Evolutionary conservation across 306 rosid genomes (phyloP), one percentile per base, ranked within the genome.

Genomic region (Leucaena leucocephala): DNA sequence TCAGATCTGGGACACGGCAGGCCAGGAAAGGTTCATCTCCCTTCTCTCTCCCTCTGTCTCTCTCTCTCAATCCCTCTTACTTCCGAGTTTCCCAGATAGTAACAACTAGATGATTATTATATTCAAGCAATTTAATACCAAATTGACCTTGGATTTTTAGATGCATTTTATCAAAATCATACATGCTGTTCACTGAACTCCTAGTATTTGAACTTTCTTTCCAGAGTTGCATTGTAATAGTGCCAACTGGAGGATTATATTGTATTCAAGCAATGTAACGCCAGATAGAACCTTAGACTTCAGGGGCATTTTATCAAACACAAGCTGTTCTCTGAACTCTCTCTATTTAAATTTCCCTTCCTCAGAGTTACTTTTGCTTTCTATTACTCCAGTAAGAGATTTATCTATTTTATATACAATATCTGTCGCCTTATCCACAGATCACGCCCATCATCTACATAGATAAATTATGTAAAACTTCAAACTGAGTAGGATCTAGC

Each of bases 1-100:
- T 16, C 97, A 93, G 97, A 93, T 93, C 98, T 93, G 98, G 98
- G 98, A 93, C 65, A 93, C 98, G 80, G 98, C 98, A 74, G 98
- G 97, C 77, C 98, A 93, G 87, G 98, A 93, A 88, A 93, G 97
- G 98, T 89, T 80, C 54, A 7, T 57, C 39, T 81, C 27, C 27
- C 27, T 27, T 27, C 27, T 27, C 27, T 27, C 27, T 27, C 27
- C 27, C 27, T 27, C 27, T 27, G 27, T 27, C 27, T 27, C 27
- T 27, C 27, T 27, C 27, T 27, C 27, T 33, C 74, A 6, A 16
- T 74, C 71, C 55, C 67, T 16, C n/a, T 2, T 36, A 6, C 22
- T 74, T 13, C 65, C 44, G 81, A 80, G 76, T 80, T 65, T 65
- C 74, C 54, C 70, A 63, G 12, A 57, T 76, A 54, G 11, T 49